Base-by-base conservation (phyloP, 805 yeast genomes). In the Ogataea nakhonphanomensis region DNA sequence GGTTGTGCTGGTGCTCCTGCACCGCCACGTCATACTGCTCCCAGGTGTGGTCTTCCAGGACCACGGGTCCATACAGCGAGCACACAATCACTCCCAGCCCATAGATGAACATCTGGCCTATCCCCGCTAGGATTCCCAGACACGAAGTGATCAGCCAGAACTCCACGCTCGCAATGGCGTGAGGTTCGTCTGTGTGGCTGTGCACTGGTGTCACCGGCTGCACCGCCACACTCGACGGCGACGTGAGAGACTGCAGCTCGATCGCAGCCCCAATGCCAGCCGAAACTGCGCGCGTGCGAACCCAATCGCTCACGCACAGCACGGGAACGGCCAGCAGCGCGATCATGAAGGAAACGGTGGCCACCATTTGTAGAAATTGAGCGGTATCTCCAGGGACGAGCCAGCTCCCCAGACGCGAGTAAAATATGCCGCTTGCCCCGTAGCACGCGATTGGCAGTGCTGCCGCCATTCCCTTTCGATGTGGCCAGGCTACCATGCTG, bases 101-200 rank as follows among this genome's bases (percentile, higher is more conserved):
- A 50, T 79, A 82, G 29, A 84, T 84, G 55, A 80, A 85, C 74
- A 81, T 75, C 51, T 84, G 91, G 21, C 89, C 84, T 41, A 78
- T 57, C 0, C 88, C 90, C 8, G 84, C 76, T 12, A 76, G 54
- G 14, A 81, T 48, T 1, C 87, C 77, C 23, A 81, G 64, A 12
- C 76, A 59, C 2, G 66, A 17, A 28, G 71, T 69, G 39, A 81
- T 71, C 5, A 68, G 55, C 71, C 85, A 72, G 52, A 79, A 84
- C 12, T 64, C 59, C 0, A 26, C 14, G 20, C 23, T 14, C 25
- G 26, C 8, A 26, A 39, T 23, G 5, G 43, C 38, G 17, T 28
- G 34, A 10, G 33, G 29, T 25, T 39, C 28, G 14, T 33, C 42
- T 3, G 9, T 15, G 9, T 25, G 43, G 21, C 27, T 38, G 17